Base-by-base conservation (phyloP, 805 yeast genomes). In the Helenozyma baotianmanensis region DNA sequence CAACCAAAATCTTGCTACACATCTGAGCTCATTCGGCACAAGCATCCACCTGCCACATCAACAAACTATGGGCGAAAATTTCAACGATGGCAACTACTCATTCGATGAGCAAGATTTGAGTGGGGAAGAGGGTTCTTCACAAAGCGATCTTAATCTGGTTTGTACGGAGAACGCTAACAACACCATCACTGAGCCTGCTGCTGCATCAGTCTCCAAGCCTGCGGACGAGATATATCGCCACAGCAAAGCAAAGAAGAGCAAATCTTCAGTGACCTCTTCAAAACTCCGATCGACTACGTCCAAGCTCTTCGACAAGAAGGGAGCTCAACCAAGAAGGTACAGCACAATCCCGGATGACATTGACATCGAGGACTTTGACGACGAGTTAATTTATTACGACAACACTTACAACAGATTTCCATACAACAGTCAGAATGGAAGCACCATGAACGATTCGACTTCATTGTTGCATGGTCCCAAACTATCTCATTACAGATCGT, bases 301-400 rank as follows among this genome's bases (percentile, higher is more conserved):
- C 1, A 79, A 80, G 40, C 58, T 82, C 5, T 82, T 83, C 54
- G 90, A 82, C 47, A 72, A 76, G 9, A 80, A 76, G 45, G 88
- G 86, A 1, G 75, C 81, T 0, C 82, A 79, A 29, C 76, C 86
- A 5, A 67, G 89, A 48, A 62, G 88, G 21, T 82, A 82, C 48
- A 79, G 88, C 14, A 84, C 82, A 14, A 73, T 78, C 2, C 82
- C 82, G 0, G 82, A 78, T 48, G 78, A 78, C 50, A 68, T 65
- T 13, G 77, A 70, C 41, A 67, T 68, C 26, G 81, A 74, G 35
- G 75, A 67, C 33, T 67, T 68, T 38, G 80, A 72, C 40, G 80
- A 72, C 40, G 80, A 76, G 31, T 47, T 67, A 35, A 67, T 67
- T 21, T 67, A 67, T 42, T 67, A 67, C 41, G 72, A 67, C 39